Conservation (phyloP, 805 yeast species). For the Yarrowia yakushimensis region DNA sequence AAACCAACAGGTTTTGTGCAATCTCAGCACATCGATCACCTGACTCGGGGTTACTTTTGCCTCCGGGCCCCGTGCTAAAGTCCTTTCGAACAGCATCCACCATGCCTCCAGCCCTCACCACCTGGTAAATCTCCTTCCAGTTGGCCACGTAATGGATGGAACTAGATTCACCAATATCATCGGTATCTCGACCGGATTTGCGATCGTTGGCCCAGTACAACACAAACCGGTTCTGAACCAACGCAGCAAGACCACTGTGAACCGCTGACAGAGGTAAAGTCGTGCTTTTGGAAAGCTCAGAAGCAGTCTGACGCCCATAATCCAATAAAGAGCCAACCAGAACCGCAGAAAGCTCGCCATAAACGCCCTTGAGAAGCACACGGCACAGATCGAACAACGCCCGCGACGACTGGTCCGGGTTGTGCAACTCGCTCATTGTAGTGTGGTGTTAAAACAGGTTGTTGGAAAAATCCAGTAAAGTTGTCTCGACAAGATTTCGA, state of each 20-base stretch:
- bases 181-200: neutral
- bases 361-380: slow-evolving; percentile 36
- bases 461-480: neutral
- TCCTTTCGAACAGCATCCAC: slow-evolving; percentile 43
- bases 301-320: slow-evolving; percentile 61
- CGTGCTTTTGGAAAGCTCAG: slow-evolving; percentile 50
- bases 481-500: neutral
- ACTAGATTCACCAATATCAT: neutral
- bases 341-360: slow-evolving; percentile 72
- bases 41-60: slow-evolving; percentile 39
- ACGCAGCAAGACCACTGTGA: slow-evolving; percentile 64
- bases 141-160: slow-evolving; percentile 51
- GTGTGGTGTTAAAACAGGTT: neutral
- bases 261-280: slow-evolving; percentile 50
- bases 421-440: slow-evolving; percentile 9
- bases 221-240: slow-evolving; percentile 76
- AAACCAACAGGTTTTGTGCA: slow-evolving; percentile 62
- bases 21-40: slow-evolving; percentile 51
- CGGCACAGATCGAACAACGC: slow-evolving; percentile 33
- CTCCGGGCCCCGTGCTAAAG: slow-evolving; percentile 3
- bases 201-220: slow-evolving; percentile 49
- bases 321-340: slow-evolving; percentile 59
- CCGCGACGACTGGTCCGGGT: slow-evolving; percentile 26
- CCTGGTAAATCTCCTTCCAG: slow-evolving; percentile 58
- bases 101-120: slow-evolving; percentile 77